phyloP scores from a whole-genome alignment of 257 asterid species.

The Capsicum pubescens region DNA sequence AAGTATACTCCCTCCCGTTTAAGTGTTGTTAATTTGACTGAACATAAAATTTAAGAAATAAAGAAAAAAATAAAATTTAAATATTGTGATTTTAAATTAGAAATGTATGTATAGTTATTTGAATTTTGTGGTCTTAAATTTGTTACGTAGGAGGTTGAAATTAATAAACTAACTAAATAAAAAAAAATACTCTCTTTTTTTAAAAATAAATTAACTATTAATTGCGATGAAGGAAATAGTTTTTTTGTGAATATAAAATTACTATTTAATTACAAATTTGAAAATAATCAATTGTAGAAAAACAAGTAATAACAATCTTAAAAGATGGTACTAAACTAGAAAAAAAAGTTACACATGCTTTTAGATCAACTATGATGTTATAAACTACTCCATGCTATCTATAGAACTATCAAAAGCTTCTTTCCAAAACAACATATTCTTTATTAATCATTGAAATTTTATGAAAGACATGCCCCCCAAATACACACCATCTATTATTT shows the following conservation, averaged over 20 bases:
- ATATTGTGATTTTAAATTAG: too few relatives aligned
- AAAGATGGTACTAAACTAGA: not conserved
- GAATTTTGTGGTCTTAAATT: not conserved
- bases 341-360: not conserved
- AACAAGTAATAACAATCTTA: not conserved
- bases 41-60: not conserved
- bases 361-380: not conserved
- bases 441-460: not conserved
- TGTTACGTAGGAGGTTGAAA: rapidly evolving
- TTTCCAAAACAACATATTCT: too few relatives aligned
- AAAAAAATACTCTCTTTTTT: too few relatives aligned
- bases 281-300: not conserved
- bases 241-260: not conserved
- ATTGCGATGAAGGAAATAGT: too few relatives aligned
- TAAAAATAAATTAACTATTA: too few relatives aligned
- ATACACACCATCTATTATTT: not conserved
- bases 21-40: not conserved
- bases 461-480: too few relatives aligned
- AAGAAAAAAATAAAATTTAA: too few relatives aligned
- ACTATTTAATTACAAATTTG: not conserved
- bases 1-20: too few relatives aligned
- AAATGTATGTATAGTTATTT: too few relatives aligned
- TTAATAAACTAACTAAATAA: not conserved
- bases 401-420: too few relatives aligned
- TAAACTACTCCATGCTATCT: too few relatives aligned